Percentiles rank a stretch among this genome's conserved stretches.
Evolutionary conservation across 2,329 filamentous ascomycete genomes (phyloP).

Genomic region (Penicillium oxalicum): DNA sequence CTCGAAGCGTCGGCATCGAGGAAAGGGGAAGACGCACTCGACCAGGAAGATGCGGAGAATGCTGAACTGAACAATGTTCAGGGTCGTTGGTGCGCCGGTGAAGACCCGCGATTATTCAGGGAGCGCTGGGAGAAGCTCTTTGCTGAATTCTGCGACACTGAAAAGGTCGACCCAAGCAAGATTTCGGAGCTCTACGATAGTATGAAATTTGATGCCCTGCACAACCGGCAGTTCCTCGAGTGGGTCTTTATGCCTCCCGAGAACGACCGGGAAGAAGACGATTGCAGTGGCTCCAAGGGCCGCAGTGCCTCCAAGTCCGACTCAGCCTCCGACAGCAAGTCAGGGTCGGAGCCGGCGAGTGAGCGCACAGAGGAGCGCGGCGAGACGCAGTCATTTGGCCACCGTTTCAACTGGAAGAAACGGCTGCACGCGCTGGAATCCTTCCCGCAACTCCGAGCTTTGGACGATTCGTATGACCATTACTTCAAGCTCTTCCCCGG

Average conservation of each 20-base stretch:
- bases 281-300: slow-evolving; percentile 27
- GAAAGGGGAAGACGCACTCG: slow-evolving; percentile 9
- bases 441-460: slow-evolving; percentile 38
- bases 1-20: slow-evolving; percentile 53
- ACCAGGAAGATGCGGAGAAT: slow-evolving; percentile 25
- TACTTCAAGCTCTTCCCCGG: slow-evolving; percentile 92
- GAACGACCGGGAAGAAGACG: slow-evolving; percentile 67
- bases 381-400: slow-evolving; percentile 31
- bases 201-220: slow-evolving; percentile 98
- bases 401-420: slow-evolving; percentile 46
- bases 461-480: slow-evolving; percentile 54
- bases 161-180: slow-evolving; percentile 98
- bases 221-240: slow-evolving; percentile 93
- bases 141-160: slow-evolving; percentile 88
- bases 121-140: slow-evolving; percentile 99
- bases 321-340: slow-evolving; percentile 16
- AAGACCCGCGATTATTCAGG: slow-evolving; percentile 89
- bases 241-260: slow-evolving; percentile 92
- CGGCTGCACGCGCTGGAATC: slow-evolving; percentile 45
- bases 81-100: slow-evolving; percentile 89
- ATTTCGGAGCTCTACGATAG: slow-evolving; percentile 98
- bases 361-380: slow-evolving; percentile 27
- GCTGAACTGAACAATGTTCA: slow-evolving; percentile 68
- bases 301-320: slow-evolving; percentile 20
- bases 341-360: slow-evolving; percentile 14